A percentile compares a stretch with the other conserved stretches of the same genome.
These are phyloP conservation scores for Pulveroboletus sp. DNA, from an alignment of 768 basidiomycete species.

Conservation along the genomic window DNA sequence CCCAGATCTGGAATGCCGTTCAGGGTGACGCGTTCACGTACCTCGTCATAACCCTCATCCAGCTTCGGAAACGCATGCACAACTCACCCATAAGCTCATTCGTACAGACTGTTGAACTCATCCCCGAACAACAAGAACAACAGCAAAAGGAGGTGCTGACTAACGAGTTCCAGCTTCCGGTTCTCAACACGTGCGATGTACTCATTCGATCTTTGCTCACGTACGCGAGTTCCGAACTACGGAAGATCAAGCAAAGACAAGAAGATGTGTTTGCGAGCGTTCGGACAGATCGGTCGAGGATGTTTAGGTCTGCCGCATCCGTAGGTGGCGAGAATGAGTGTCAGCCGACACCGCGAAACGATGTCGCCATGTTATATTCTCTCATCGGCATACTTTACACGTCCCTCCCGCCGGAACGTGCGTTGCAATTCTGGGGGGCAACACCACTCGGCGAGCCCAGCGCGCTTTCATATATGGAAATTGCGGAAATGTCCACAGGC, in stretches of 20 bases:
- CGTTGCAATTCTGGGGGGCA: constrained; percentile 85
- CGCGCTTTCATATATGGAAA: constrained; percentile 53
- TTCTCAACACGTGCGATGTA: constrained; percentile 66
- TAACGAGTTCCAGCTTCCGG: constrained; percentile 46
- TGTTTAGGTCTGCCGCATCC: constrained; percentile 42
- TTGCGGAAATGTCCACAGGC: constrained; percentile 56
- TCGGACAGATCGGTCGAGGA: constrained; percentile 60
- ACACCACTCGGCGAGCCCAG: constrained; percentile 43
- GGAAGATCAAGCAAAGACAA: constrained; percentile 86
- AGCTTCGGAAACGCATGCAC: constrained; percentile 43
- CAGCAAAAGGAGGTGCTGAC: constrained; percentile 37
- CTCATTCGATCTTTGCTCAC: constrained; percentile 71
- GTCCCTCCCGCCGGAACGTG: constrained; percentile 69
- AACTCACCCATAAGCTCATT: constrained; percentile 34
- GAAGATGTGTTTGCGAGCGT: constrained; percentile 78
- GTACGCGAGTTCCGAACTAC: constrained; percentile 75
- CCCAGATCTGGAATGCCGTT: constrained; percentile 78
- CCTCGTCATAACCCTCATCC: constrained; percentile 57
- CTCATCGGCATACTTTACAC: constrained; percentile 82
- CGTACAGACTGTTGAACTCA: constrained; percentile 39
- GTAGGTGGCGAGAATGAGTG: constrained; percentile 40
- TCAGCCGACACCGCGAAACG: constrained; percentile 64
- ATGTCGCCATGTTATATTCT: constrained; percentile 80
- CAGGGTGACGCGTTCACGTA: constrained; percentile 81
- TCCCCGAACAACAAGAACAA: constrained; percentile 36